Evolutionary conservation across 1,284 basidiomycete genomes (phyloP).

Genomic region (Heterobasidion parviporum): DNA sequence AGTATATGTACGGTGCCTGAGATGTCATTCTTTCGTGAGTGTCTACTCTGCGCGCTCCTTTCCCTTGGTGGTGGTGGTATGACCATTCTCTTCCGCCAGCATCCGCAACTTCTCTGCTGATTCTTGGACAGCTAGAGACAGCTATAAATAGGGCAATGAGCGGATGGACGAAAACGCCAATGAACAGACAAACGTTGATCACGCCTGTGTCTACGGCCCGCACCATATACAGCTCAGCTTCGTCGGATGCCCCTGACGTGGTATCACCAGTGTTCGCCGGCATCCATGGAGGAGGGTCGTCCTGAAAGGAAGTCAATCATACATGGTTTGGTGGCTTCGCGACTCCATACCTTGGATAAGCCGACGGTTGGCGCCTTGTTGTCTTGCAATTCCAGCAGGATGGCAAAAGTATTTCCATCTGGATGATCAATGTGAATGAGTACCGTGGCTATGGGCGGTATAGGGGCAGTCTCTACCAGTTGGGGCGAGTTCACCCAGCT

Average conservation of each 20-base stretch:
- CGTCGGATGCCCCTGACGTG: conserved; percentile 48
- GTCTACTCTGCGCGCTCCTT: conserved; percentile 13
- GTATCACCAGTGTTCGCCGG: conserved; percentile 60
- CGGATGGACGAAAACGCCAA: not conserved
- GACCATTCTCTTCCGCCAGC: conserved; percentile 11
- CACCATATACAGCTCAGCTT: conserved; percentile 59
- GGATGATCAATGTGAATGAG: not conserved
- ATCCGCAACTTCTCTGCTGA: conserved; percentile 54
- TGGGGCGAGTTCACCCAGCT: conserved; percentile 53
- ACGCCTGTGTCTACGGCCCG: conserved; percentile 82
- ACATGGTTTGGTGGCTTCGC: not conserved
- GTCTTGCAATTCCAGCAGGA: conserved; percentile 77
- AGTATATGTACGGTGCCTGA: too few relatives aligned
- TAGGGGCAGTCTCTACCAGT: conserved; percentile 27
- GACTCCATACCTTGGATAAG: conserved; percentile 32
- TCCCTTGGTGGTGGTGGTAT: conserved; percentile 22
- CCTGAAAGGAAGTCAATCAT: conserved; percentile 1
- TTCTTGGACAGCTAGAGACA: conserved; percentile 74
- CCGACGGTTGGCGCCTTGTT: conserved; percentile 50
- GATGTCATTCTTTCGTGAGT: too few relatives aligned
- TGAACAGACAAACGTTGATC: conserved; percentile 56
- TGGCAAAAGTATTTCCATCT: conserved; percentile 77
- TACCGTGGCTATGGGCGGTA: not conserved
- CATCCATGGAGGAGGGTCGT: conserved; percentile 70
- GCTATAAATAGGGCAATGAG: conserved; percentile 27